phyloP scores from a whole-genome alignment of 306 rosid genomes.

The Castanea crenata region DNA sequence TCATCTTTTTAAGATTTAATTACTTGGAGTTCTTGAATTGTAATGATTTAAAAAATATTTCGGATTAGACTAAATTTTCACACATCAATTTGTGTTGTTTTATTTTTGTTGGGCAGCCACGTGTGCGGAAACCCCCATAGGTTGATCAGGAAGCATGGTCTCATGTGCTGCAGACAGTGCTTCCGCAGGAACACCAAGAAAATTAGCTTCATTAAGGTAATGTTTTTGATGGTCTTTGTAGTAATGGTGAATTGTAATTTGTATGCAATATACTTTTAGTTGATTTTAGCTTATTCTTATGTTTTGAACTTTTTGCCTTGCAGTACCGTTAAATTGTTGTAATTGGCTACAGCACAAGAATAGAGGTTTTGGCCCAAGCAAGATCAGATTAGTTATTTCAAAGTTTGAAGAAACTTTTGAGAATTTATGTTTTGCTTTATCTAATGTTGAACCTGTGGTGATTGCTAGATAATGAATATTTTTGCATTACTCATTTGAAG shows the following conservation, averaged over 20 bases:
- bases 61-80: no score
- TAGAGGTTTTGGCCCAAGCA: slow-evolving; percentile 14
- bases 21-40: not conserved
- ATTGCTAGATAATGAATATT: slow-evolving; percentile 12
- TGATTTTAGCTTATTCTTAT: not conserved
- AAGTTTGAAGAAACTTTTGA: slow-evolving; percentile 21
- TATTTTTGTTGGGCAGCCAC: slow-evolving; percentile 21
- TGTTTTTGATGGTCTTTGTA: not conserved
- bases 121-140: slow-evolving; percentile 88
- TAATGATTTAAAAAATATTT: not conserved
- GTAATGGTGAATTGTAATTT: not conserved
- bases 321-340: slow-evolving; percentile 66
- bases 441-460: slow-evolving; percentile 28
- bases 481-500: slow-evolving; percentile 4
- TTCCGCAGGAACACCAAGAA: slow-evolving; percentile 98
- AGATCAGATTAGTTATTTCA: slow-evolving; percentile 5
- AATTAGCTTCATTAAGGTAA: slow-evolving; percentile 91
- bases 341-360: not conserved
- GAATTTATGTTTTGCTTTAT: slow-evolving; percentile 17
- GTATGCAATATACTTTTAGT: not conserved
- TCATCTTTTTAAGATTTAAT: not conserved
- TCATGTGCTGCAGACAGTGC: slow-evolving; percentile 98
- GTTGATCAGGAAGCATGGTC: slow-evolving; percentile 86
- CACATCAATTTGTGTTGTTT: not conserved
- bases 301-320: slow-evolving; percentile 1